Percentiles rank a stretch among this genome's conserved stretches.
These are phyloP conservation scores for Schoenoplectus tabernaemontani DNA, from an alignment of 202 grass and related monocot species.

Conservation along the genomic window DNA sequence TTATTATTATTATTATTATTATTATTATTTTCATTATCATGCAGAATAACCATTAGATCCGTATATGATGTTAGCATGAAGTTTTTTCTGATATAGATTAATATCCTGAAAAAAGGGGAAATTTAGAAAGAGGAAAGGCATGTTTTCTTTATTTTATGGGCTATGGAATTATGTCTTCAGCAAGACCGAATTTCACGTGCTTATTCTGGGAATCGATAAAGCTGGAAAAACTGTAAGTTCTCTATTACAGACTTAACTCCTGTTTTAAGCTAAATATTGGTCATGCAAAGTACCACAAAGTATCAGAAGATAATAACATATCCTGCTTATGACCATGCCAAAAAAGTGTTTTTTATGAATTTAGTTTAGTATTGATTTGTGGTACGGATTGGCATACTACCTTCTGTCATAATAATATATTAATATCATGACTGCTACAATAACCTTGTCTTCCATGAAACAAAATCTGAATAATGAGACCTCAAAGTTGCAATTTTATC, in stretches of 20 bases:
- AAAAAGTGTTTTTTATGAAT: not conserved
- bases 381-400: not conserved
- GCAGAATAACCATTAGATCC: slow-evolving; percentile 11
- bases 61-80: slow-evolving; percentile 14
- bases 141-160: slow-evolving; percentile 98
- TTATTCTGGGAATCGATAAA: slow-evolving; percentile 94
- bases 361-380: not conserved
- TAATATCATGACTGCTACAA: not conserved
- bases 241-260: slow-evolving; percentile 4
- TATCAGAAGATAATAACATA: not conserved
- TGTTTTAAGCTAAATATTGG: not conserved
- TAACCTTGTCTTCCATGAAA: not conserved
- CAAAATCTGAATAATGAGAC: not conserved
- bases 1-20: too few species aligned
- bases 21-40: not conserved
- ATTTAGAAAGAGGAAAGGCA: slow-evolving; percentile 22
- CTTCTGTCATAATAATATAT: not conserved
- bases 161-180: slow-evolving; percentile 91
- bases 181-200: slow-evolving; percentile 87
- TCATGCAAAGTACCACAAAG: not conserved
- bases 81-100: slow-evolving; percentile 9
- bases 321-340: not conserved
- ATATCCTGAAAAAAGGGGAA: not conserved
- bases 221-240: slow-evolving; percentile 92
- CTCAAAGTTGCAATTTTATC: not conserved